These are phyloP conservation scores for Diaporthe caulivora DNA, from an alignment of 2,329 filamentous ascomycete genomes.

Conservation along the genomic window DNA sequence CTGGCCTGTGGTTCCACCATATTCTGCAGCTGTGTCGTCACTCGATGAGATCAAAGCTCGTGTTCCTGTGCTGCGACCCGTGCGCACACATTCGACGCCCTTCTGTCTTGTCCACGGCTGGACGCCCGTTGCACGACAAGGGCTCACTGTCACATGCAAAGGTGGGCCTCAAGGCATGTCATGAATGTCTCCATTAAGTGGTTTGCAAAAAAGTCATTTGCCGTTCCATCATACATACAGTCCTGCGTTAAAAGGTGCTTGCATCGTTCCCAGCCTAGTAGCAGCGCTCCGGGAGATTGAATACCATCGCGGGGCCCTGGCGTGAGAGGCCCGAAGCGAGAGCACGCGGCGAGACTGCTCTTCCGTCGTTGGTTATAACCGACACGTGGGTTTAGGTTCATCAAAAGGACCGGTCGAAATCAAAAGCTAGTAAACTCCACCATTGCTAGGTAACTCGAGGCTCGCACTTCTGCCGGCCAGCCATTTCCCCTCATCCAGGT, in stretches of 20 bases:
- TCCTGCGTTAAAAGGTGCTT: slow-evolving; percentile 39
- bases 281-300: slow-evolving; percentile 39
- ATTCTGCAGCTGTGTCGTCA: slow-evolving; percentile 18
- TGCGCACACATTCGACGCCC: neutral
- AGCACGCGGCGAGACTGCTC: slow-evolving; percentile 48
- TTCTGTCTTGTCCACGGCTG: neutral
- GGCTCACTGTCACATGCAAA: slow-evolving; percentile 26
- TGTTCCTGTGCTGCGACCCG: slow-evolving; percentile 3
- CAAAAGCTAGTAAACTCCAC: slow-evolving; percentile 33
- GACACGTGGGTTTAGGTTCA: slow-evolving; percentile 34
- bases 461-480: slow-evolving; percentile 27
- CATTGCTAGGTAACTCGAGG: slow-evolving; percentile 31
- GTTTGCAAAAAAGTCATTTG: slow-evolving; percentile 57
- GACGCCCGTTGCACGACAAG: neutral
- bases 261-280: slow-evolving; percentile 44
- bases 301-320: slow-evolving; percentile 46
- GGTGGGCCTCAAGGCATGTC: neutral
- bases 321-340: slow-evolving; percentile 48
- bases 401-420: slow-evolving; percentile 37
- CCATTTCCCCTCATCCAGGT: slow-evolving; percentile 7
- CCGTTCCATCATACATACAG: slow-evolving; percentile 61
- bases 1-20: slow-evolving; percentile 22
- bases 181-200: slow-evolving; percentile 55
- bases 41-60: slow-evolving; percentile 10
- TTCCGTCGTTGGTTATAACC: slow-evolving; percentile 46